These are phyloP conservation scores for Entonaema liquescens DNA, from an alignment of 495 filamentous ascomycete genomes.

Conservation along the genomic window DNA sequence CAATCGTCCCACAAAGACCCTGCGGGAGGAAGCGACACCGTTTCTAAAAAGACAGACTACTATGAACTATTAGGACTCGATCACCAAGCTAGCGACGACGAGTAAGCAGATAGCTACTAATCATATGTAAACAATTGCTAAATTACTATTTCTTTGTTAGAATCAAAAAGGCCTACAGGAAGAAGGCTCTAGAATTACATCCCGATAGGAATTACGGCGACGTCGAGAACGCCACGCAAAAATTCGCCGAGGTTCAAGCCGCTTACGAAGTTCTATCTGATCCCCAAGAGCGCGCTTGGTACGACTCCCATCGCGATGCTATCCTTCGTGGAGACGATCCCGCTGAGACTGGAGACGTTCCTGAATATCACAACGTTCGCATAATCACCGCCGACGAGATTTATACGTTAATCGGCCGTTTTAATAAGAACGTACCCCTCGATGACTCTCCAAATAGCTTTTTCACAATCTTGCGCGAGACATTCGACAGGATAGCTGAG, in stretches of 20 bases:
- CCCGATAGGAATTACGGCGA: constrained; percentile 94
- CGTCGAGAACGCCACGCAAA: constrained; percentile 78
- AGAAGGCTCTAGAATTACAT: constrained; percentile 90
- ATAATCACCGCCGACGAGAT: constrained; percentile 84
- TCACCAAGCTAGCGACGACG: constrained; percentile 77
- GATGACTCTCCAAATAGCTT: constrained; percentile 82
- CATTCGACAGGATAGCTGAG: constrained; percentile 79
- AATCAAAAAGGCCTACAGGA: constrained; percentile 92
- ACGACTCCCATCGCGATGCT: constrained; percentile 89
- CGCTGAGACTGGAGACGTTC: constrained; percentile 48
- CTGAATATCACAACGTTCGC: constrained; percentile 68
- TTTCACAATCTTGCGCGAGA: constrained; percentile 75
- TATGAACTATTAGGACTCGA: constrained; percentile 87
- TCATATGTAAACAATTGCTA: constrained; percentile 19
- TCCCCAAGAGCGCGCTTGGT: constrained; percentile 95
- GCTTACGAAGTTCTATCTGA: constrained; percentile 97
- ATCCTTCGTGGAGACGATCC: constrained; percentile 73
- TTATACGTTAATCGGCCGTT: constrained; percentile 73
- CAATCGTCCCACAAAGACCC: constrained; percentile 68
- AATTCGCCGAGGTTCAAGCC: constrained; percentile 90
- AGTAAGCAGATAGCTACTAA: constrained; percentile 63
- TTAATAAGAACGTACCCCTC: constrained; percentile 78
- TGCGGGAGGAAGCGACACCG: constrained; percentile 27
- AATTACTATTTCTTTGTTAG: constrained; percentile 52
- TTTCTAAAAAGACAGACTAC: constrained; percentile 75